Percentiles rank a stretch among this genome's conserved stretches.
These are phyloP conservation scores for Apophysomyces sp. DNA, from an alignment of 371 early-diverging fungal genomes.

Conservation along the genomic window DNA sequence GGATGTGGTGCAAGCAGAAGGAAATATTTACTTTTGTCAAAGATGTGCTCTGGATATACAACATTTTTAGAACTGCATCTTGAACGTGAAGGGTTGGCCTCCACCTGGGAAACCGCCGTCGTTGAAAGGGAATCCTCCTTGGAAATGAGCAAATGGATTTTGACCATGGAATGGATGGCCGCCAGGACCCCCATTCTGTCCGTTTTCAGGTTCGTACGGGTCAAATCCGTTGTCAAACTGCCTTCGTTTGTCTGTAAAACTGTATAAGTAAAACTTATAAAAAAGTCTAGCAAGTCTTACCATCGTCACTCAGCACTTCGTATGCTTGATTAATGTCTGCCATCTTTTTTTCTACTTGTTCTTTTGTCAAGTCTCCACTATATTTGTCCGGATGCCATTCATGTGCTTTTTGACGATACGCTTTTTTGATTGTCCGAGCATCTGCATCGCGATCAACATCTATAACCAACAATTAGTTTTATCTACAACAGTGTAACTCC, in stretches of 20 bases:
- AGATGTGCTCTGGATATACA: not conserved
- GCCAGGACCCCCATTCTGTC: slow-evolving; percentile 32
- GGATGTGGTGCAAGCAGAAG: not conserved
- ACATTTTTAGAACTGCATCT: slow-evolving; percentile 32
- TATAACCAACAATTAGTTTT: not conserved
- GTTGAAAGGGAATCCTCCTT: slow-evolving; percentile 48
- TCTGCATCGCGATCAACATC: slow-evolving; percentile 76
- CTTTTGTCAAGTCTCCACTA: slow-evolving; percentile 73
- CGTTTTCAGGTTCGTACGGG: slow-evolving; percentile 82
- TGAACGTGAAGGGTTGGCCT: slow-evolving; percentile 57
- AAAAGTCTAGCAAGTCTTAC: slow-evolving; percentile 26
- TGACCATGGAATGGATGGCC: slow-evolving; percentile 24
- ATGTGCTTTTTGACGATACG: slow-evolving; percentile 87
- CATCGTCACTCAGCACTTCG: slow-evolving; percentile 84
- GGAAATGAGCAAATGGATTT: slow-evolving; percentile 61
- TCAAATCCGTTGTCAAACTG: slow-evolving; percentile 92
- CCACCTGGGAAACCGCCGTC: slow-evolving; percentile 57
- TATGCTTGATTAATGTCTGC: slow-evolving; percentile 92
- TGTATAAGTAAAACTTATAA: slow-evolving; percentile 5
- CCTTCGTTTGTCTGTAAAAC: slow-evolving; percentile 50
- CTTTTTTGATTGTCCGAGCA: slow-evolving; percentile 85
- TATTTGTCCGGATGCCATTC: slow-evolving; percentile 93
- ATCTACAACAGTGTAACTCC: no score
- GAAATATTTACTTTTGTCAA: not conserved
- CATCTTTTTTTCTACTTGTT: slow-evolving; percentile 88